Conservation (phyloP, 441 rosid species). For the Arabidopsis hybrid region DNA sequence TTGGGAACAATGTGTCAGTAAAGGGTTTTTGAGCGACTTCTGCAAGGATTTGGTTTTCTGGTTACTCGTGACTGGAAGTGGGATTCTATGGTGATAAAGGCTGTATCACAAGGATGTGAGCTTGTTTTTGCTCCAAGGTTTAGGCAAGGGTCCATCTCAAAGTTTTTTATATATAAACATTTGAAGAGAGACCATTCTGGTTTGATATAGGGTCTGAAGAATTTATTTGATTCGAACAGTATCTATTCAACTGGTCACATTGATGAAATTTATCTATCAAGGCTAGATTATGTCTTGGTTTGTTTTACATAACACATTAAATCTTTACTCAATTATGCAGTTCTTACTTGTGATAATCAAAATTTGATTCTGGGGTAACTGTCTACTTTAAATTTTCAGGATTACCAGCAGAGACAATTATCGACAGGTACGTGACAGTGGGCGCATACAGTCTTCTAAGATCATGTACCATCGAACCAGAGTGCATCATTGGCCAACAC, state of each 20-base stretch:
- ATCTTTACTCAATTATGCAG: slow-evolving; percentile 3
- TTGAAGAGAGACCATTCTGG: neutral
- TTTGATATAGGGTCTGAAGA: slow-evolving; percentile 2
- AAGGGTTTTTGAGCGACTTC: neutral
- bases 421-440: slow-evolving; percentile 90
- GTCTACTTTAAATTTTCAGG: slow-evolving; percentile 54
- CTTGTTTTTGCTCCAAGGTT: neutral
- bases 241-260: neutral
- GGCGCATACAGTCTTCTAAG: slow-evolving; percentile 89
- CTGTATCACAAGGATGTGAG: neutral
- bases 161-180: too few species aligned
- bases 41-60: neutral
- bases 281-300: slow-evolving; percentile 12
- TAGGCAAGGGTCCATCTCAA: too few species aligned
- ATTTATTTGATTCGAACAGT: neutral
- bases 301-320: neutral
- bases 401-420: slow-evolving; percentile 86
- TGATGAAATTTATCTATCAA: slow-evolving; percentile 3
- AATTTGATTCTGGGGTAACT: neutral
- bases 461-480: slow-evolving; percentile 96
- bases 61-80: neutral
- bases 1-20: neutral
- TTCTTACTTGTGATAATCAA: neutral
- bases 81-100: slow-evolving; percentile 11
- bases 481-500: slow-evolving; percentile 94